Evolutionary conservation across 1,139 yeast genomes (phyloP), one percentile per base, ranked within the genome.

Genomic region (Entelexis sorbosivorans): DNA sequence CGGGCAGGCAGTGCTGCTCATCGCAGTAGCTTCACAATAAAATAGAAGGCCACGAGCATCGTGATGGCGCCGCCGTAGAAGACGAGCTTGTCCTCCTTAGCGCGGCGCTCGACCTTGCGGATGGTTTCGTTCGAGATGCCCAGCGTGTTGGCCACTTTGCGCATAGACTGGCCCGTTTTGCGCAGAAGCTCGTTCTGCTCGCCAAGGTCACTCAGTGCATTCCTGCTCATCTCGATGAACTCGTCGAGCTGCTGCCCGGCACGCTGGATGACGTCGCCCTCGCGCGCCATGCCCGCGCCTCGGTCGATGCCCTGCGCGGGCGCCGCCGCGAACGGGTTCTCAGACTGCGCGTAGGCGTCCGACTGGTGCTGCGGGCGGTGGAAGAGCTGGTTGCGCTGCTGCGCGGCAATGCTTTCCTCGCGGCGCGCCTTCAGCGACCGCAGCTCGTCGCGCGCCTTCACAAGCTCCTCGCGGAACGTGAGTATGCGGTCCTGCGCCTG

Each of bases 61-160:
- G 82, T 58, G 1, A 76, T 52, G 5, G 85, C 78, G 31, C 89
- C 87, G 20, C 81, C 79, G 75, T 86, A 88, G 64, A 91, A 93
- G 38, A 91, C 71, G 75, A 88, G 77, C 65, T 88, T 88, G 66
- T 91, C 98, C 66, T 86, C 85, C 60, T 76, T 77, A n/a, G 95
- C 93, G 52, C 95, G 76, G 59, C 79, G 77, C 66, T 88, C 94
- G 44, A 91, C 83, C 56, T 77, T 74, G 52, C 86, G 72, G 47
- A 91, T 88, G 1, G 98, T 91, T 9, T 84, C 84, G 59, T 79
- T 82, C 46, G 95, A 84, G 2, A 91, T 83, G 3, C 97, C 97
- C 56, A 91, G 73, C 0, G 95, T 87, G 47, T 78, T 72, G 58
- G 93, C 78, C 34, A 87, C 77, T 51, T 79, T 76, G 52, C 80